Evolutionary conservation across 495 filamentous ascomycete genomes (phyloP).

Genomic region (Hypoxylon intermedium): DNA sequence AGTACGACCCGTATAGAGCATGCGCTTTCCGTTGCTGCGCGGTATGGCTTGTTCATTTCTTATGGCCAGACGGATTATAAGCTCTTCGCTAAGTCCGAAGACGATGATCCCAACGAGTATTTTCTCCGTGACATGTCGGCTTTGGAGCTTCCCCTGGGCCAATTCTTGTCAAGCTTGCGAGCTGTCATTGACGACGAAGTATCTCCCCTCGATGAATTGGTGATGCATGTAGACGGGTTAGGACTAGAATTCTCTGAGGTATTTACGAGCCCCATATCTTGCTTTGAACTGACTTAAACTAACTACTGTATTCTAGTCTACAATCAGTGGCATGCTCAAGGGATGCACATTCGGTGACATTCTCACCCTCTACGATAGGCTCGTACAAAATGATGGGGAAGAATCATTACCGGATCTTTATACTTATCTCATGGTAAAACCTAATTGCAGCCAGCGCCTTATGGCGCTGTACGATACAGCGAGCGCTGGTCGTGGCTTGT

Average conservation of each 20-base stretch:
- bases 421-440: conserved; percentile 43
- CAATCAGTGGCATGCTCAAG: conserved; percentile 33
- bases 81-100: conserved; percentile 70
- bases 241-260: conserved; percentile 77
- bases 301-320: conserved; percentile 34
- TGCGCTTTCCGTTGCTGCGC: conserved; percentile 22
- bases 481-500: conserved; percentile 40
- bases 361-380: conserved; percentile 47
- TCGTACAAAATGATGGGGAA: conserved; percentile 43
- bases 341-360: conserved; percentile 45
- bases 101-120: conserved; percentile 71
- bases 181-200: conserved; percentile 72
- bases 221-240: conserved; percentile 70
- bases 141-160: conserved; percentile 61
- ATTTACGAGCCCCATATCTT: conserved; percentile 38
- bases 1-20: conserved; percentile 26
- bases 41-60: conserved; percentile 51
- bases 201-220: conserved; percentile 69
- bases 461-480: conserved; percentile 44
- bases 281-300: conserved; percentile 5
- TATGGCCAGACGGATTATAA: conserved; percentile 74
- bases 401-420: conserved; percentile 35
- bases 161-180: conserved; percentile 70
- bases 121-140: conserved; percentile 74
- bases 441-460: conserved; percentile 42